Percentiles rank a stretch among this genome's conserved stretches.
Conservation (phyloP, 2,329 filamentous ascomycete genomes). For the Xylaria arbuscula region DNA sequence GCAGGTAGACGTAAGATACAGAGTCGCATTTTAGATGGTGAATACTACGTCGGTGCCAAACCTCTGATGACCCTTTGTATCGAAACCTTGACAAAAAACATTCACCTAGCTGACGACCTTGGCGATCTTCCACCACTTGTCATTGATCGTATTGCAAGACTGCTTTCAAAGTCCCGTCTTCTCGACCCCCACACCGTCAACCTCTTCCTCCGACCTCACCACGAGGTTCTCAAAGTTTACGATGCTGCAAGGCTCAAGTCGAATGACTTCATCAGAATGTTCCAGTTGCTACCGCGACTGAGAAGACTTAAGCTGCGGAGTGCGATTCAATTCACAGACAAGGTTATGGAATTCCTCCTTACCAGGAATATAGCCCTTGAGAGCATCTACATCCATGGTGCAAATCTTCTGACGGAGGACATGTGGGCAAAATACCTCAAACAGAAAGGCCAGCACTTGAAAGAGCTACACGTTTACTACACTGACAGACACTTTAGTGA, state of each 20-base stretch:
- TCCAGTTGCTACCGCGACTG: conserved; percentile 77
- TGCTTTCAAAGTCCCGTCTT: conserved; percentile 70
- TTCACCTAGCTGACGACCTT: conserved; percentile 70
- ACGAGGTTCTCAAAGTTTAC: conserved; percentile 66
- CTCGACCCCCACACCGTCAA: conserved; percentile 65
- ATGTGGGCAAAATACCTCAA: conserved; percentile 79
- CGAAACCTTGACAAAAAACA: conserved; percentile 71
- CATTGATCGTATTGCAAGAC: conserved; percentile 69
- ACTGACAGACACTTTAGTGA: conserved; percentile 86
- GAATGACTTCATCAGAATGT: conserved; percentile 83
- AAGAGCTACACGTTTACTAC: conserved; percentile 80
- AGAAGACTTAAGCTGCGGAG: conserved; percentile 80
- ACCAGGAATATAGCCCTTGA: conserved; percentile 76
- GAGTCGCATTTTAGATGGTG: conserved; percentile 85
- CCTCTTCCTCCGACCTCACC: conserved; percentile 66
- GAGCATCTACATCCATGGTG: conserved; percentile 81
- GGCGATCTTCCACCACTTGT: conserved; percentile 66
- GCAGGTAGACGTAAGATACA: conserved; percentile 79
- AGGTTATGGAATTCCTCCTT: conserved; percentile 82
- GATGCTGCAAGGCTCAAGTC: conserved; percentile 73
- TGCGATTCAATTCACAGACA: conserved; percentile 91
- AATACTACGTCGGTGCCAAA: conserved; percentile 73
- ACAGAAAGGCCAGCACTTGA: conserved; percentile 72
- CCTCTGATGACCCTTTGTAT: conserved; percentile 72
- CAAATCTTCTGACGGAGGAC: conserved; percentile 82